Evolutionary conservation across 257 asterid genomes (phyloP), one percentile per base, ranked within the genome.

Genomic region (Nicotiana otophora): DNA sequence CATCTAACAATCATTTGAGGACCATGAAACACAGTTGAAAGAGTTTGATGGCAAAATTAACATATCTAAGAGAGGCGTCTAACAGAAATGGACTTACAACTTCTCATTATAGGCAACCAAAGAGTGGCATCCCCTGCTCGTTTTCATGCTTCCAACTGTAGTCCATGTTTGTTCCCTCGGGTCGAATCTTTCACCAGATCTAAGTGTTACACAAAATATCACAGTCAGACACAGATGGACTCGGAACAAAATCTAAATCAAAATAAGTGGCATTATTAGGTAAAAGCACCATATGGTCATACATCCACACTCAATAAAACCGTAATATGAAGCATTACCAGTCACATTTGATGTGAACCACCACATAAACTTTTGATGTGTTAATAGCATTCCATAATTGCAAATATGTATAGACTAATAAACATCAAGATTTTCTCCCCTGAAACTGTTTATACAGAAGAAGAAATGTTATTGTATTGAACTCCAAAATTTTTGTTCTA

Each of bases 111-210:
- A 72, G 7, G 89, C 88, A 84, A 90, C 90, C 81, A 91, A 80
- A 70, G 93, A 91, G 86, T 90, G 98, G 82, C 88, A 88, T 78
- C 95, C 97, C 84, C 96, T 89, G 78, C 74, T 87, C 7, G 82
- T 33, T 81, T 81, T 78, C 98, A 93, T 89, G 85, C 81, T 78
- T n/a, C 81, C 67, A 12, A 89, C 33, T 58, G 82, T 88, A n/a
- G 90, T 83, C 98, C 97, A 94, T 62, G 85, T 84, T 60, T 75
- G 87, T 79, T 87, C 90, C 86, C 97, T 89, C 11, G 94, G 96
- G 80, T 95, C 98, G 85, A 89, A 92, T 77, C 97, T 90, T 90
- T 93, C 98, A 19, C 87, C 89, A 63, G 95, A 87, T 34, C 91
- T 86, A 65, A 68, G 63, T 46, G 70, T 77, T 23, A 65, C 65